These are phyloP conservation scores for Colletotrichum ledebouriae DNA, from an alignment of 2,329 filamentous ascomycete genomes.

Conservation along the genomic window DNA sequence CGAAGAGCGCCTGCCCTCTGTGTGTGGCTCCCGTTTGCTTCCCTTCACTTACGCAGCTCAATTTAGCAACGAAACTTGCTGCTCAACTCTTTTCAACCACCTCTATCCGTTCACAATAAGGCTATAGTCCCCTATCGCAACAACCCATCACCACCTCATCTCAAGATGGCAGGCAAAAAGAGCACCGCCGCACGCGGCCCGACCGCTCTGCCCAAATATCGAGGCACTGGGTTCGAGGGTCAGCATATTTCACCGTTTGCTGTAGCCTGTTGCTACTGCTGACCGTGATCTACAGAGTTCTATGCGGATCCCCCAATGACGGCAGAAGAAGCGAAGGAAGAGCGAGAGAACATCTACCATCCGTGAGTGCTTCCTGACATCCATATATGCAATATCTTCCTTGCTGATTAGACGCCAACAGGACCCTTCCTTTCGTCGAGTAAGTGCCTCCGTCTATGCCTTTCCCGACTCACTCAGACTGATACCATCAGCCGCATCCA, in stretches of 20 bases:
- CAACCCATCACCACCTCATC: background rate
- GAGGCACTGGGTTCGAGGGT: constrained; percentile 79
- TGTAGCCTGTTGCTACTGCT: constrained; percentile 37
- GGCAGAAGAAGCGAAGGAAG: constrained; percentile 74
- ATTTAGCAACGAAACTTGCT: too few species aligned
- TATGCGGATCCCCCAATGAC: constrained; percentile 86
- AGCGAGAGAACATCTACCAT: constrained; percentile 75
- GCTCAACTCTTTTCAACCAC: too few species aligned
- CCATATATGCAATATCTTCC: too few species aligned
- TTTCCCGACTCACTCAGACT: background rate
- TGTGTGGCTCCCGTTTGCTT: too few species aligned
- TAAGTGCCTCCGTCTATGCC: constrained; percentile 49
- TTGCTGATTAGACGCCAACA: constrained; percentile 46
- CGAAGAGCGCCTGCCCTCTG: too few species aligned
- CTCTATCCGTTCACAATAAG: background rate
- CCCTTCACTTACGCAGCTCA: too few species aligned
- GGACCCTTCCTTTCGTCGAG: constrained; percentile 68
- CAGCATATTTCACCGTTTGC: constrained; percentile 34
- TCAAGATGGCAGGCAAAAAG: constrained; percentile 40
- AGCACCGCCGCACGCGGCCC: constrained; percentile 51
- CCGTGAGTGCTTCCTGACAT: constrained; percentile 59
- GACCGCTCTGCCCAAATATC: constrained; percentile 57
- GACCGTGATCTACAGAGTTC: constrained; percentile 65
- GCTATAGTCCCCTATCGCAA: background rate
- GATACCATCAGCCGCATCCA: constrained; percentile 77